Base-by-base conservation (phyloP, 495 filamentous ascomycete genomes). In the Aspergillus wentii region DNA sequence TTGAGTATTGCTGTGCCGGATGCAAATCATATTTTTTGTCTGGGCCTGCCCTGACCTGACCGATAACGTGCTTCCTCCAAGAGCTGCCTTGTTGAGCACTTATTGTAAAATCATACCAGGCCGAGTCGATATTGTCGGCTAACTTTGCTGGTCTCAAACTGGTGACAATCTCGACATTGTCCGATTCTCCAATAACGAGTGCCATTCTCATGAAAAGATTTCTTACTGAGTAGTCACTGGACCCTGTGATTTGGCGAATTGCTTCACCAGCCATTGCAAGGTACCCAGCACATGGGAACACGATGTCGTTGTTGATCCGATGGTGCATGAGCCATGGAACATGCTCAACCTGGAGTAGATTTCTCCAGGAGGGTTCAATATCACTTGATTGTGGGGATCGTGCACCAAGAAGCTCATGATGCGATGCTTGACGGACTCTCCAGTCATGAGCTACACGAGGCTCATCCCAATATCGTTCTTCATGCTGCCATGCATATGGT, bases 311-410 rank as follows among this genome's bases (percentile, higher is more conserved):
- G 8, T 18, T 8, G 4, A 78, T 35, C 5, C 43, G 41, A 49
- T 76, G 74, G 18, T 78, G 72, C 8, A 39, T 38, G 5, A 78
- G 39, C 75, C 75, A 79, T 0, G 64, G 66, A 5, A 66, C 51
- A 20, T 70, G 49, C 1, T 69, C 58, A 5, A 67, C 33, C 0
- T 46, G 44, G 6, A 80, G 20, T 0, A 72, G 18, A 45, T 73
- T 75, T 19, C 74, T 55, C 75, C 76, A 80, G 1, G 50, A 58
- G 3, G 74, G 73, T 30, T 73, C 64, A 4, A 65, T 23, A 5
- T 64, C 49, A 14, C 51, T 62, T 0, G 53, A 66, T 37, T 65
- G 71, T 3, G 57, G 42, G 0, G 62, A 46, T 2, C 66, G 49
- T 1, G 47, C 47, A 0, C 76, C 76, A 0, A 80, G 52, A 1